These are phyloP conservation scores for Diplotaxis tenuifolia DNA, from an alignment of 345 rosid genomes.

Conservation along the genomic window DNA sequence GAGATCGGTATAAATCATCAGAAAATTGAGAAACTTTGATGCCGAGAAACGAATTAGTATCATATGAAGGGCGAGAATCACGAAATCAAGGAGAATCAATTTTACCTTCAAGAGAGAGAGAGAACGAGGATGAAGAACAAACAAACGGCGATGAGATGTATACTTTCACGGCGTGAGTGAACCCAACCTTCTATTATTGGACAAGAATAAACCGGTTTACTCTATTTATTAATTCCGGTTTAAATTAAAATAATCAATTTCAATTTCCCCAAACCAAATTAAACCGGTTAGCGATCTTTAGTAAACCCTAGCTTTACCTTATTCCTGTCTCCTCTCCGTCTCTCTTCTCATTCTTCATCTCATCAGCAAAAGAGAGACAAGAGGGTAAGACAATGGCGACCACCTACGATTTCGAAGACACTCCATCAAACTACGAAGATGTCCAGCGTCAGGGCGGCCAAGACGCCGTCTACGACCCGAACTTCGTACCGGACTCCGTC, in stretches of 20 bases:
- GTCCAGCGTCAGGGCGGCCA: slow-evolving; percentile 32
- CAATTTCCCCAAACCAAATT: neutral
- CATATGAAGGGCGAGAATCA: neutral
- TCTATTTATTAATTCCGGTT: neutral
- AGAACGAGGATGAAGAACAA: neutral
- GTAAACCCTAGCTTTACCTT: slow-evolving; percentile 8
- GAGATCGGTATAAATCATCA: neutral
- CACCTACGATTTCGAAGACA: slow-evolving; percentile 56
- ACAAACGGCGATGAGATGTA: neutral
- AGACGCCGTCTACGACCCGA: slow-evolving; percentile 73
- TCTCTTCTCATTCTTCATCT: neutral
- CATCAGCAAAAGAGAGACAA: neutral
- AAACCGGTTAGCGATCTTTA: neutral
- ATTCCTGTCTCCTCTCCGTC: neutral
- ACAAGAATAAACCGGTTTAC: neutral
- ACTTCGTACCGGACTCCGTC: slow-evolving; percentile 89
- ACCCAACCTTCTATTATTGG: neutral
- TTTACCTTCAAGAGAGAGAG: neutral
- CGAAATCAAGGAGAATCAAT: neutral
- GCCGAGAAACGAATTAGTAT: neutral
- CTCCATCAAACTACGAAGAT: slow-evolving; percentile 43
- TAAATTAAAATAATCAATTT: neutral
- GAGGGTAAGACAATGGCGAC: slow-evolving; percentile 49
- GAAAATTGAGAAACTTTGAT: neutral
- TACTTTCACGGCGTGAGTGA: neutral